Evolutionary conservation across 192 early-diverging fungal genomes (phyloP).

Genomic region (Backusella mclennaniae): DNA sequence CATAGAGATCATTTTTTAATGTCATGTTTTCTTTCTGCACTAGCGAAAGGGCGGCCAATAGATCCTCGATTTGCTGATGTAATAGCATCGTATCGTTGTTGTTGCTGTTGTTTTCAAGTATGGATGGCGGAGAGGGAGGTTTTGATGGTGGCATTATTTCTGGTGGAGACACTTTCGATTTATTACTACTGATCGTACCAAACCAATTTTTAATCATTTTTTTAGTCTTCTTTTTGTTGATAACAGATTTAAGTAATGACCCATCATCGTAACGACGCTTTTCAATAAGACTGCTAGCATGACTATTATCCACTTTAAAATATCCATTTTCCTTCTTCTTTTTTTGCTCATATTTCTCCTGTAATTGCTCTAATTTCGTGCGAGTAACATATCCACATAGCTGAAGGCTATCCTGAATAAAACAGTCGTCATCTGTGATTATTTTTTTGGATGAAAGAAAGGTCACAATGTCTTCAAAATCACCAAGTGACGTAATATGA

Average conservation of each 20-base stretch:
- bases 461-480: conserved; percentile 84
- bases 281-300: background rate
- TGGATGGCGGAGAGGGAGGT: background rate
- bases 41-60: background rate
- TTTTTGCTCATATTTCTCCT: background rate
- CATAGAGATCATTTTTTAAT: background rate
- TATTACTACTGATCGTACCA: background rate
- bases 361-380: background rate
- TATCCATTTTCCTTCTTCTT: background rate
- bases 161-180: background rate
- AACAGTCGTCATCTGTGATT: conserved; percentile 38
- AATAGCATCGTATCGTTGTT: background rate
- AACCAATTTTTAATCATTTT: conserved; percentile 4
- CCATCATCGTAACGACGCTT: background rate
- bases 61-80: background rate
- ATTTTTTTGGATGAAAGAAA: conserved; percentile 69
- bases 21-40: background rate
- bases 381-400: background rate
- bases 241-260: background rate
- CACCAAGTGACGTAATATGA: conserved; percentile 58
- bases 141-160: background rate
- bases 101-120: background rate
- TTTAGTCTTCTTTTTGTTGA: background rate
- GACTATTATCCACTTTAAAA: background rate
- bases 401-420: conserved; percentile 62